Evolutionary conservation across 2,329 filamentous ascomycete species (phyloP), one percentile per base, ranked within the genome.

Genomic region (Dactylellina parvicollis): DNA sequence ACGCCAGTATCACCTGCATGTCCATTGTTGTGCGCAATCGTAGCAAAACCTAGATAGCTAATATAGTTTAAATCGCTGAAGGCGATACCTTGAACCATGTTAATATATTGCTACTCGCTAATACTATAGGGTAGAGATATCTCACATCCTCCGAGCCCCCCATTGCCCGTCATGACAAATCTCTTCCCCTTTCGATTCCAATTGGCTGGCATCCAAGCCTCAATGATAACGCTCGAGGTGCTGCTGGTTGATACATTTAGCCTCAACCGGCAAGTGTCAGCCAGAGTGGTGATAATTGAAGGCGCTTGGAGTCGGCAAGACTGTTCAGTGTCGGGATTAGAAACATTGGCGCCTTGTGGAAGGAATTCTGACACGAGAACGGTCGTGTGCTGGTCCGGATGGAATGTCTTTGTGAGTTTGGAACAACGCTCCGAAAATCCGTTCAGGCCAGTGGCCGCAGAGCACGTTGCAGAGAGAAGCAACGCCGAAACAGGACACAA

Each of bases 11-110:
- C 56, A 0, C 72, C 72, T 22, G 66, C 61, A 42, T 75, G 72
- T 5, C 72, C 72, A 49, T 75, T 75, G 40, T 75, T 67, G 26
- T 54, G 46, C 5, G 59, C 72, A n/a, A 67, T 26, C 1, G 59
- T 44, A 1, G 60, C 72, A 20, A 72, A 75, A n/a, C 64, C 59
- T 1, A 60, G 40, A 12, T 46, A 66, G 10, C 42, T 55, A 2
- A 44, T 40, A 26, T 56, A 71, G 5, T 50, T 52, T 2, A 71
- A 16, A 47, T 62, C 66, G 16, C 44, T 57, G 18, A 61, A 71
- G 9, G 20, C 9, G 14, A 71, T 44, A 20, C 66, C 66, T 71
- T 22, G 2, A 5, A n/a, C 9, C 14, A n/a, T n/a, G n/a, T n/a
- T n/a, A n/a, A n/a, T n/a, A n/a, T n/a, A n/a, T n/a, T n/a, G n/a